phyloP scores from a whole-genome alignment of 805 yeast genomes.

The Blastobotrys chiropterorum region DNA sequence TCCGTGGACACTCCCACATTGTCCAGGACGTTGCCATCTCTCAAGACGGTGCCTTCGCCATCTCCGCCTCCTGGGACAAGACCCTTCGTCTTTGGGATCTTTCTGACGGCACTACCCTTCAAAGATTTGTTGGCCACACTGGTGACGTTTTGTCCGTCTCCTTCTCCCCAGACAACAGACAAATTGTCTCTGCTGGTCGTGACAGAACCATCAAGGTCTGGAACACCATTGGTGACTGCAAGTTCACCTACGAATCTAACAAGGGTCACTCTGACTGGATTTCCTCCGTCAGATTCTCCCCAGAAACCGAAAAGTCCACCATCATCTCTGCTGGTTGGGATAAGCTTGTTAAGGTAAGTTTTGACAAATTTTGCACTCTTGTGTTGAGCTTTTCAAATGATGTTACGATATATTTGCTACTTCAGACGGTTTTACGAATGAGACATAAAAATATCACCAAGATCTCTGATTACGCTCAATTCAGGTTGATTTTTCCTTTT shows the following conservation, averaged over 20 bases:
- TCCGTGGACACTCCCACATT: conserved; percentile 98
- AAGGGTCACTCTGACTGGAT: conserved; percentile 99
- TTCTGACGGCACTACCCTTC: conserved; percentile 85
- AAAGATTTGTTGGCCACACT: conserved; percentile 96
- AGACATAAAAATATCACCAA: conserved; percentile 94
- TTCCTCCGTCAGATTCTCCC: conserved; percentile 95
- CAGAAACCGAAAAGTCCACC: conserved; percentile 53
- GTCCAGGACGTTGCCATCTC: conserved; percentile 97
- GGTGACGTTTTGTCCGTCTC: conserved; percentile 97
- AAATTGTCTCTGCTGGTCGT: conserved; percentile 97
- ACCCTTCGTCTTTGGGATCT: conserved; percentile 98
- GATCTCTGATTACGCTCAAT: conserved; percentile 75
- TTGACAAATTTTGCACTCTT: conserved; percentile 6
- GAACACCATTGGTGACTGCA: conserved; percentile 98
- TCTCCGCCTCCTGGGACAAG: conserved; percentile 99
- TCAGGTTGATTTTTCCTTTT: conserved; percentile 1
- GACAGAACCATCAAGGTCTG: conserved; percentile 98
- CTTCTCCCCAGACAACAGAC: conserved; percentile 93
- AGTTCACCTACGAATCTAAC: conserved; percentile 63
- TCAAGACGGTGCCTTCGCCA: conserved; percentile 95
- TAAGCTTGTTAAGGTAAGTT: conserved; percentile 97
- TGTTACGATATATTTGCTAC: conserved; percentile 94
- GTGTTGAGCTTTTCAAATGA: conserved; percentile 44
- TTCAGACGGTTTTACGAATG: conserved; percentile 86
- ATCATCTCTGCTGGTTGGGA: conserved; percentile 99